A percentile compares a stretch with the other conserved stretches of the same genome.
Conservation (phyloP, 2,329 filamentous ascomycete species). For the Claviceps sp. region DNA sequence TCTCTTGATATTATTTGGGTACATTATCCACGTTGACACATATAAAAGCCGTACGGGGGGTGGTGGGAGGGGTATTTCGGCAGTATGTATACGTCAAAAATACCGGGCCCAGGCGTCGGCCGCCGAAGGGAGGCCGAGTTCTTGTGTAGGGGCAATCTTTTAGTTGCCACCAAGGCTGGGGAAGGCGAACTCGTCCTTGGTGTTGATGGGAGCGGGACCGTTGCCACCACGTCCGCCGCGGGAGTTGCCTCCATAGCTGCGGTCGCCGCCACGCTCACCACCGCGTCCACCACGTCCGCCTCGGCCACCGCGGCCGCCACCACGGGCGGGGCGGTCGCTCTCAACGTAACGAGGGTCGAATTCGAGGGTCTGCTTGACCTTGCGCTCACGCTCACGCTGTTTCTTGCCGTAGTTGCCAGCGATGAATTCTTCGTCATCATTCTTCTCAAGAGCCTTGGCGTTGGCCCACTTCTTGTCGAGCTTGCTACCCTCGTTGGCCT, state of each 20-base stretch:
- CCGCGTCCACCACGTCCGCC: conserved; percentile 40
- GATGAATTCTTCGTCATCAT: conserved; percentile 65
- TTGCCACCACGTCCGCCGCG: conserved; percentile 27
- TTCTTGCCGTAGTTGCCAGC: conserved; percentile 61
- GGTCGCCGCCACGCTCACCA: conserved; percentile 34
- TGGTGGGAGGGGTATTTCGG: conserved; percentile 3
- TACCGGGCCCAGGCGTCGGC: neutral
- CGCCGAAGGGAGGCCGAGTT: neutral
- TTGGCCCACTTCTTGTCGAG: conserved; percentile 83
- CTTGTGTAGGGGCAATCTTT: conserved; percentile 9
- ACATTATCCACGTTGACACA: conserved; percentile 5
- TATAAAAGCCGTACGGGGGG: conserved; percentile 2
- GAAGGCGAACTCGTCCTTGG: conserved; percentile 44
- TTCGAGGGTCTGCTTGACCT: conserved; percentile 80
- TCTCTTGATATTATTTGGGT: neutral
- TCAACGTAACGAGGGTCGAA: conserved; percentile 78
- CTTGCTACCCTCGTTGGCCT: conserved; percentile 85
- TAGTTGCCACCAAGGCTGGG: conserved; percentile 46
- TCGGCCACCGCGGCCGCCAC: conserved; percentile 37
- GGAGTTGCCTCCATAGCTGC: conserved; percentile 29
- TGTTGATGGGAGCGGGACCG: conserved; percentile 34
- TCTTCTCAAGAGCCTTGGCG: conserved; percentile 59
- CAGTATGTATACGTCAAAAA: conserved; percentile 5
- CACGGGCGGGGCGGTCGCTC: conserved; percentile 40
- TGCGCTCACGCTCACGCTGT: conserved; percentile 76